Conservation (phyloP, 202 grass and related monocot species). For the Zizania palustris region DNA sequence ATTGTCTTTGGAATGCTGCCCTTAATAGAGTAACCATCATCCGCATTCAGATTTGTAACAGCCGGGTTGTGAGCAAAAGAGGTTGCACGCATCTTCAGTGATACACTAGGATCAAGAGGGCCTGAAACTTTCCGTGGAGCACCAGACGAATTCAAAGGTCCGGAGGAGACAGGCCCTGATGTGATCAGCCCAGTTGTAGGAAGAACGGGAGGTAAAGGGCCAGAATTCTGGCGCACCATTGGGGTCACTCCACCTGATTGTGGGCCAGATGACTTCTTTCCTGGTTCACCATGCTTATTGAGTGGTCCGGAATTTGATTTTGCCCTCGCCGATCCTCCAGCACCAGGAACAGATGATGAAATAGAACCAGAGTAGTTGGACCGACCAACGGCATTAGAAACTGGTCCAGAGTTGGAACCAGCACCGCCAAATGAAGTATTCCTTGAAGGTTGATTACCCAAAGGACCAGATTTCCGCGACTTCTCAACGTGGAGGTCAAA, state of each 20-base stretch:
- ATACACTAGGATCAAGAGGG: constrained; percentile 62
- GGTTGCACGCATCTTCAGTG: constrained; percentile 62
- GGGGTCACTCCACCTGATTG: constrained; percentile 76
- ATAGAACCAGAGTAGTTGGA: constrained; percentile 81
- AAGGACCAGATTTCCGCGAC: constrained; percentile 73
- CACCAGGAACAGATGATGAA: constrained; percentile 52
- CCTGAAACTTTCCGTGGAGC: constrained; percentile 66
- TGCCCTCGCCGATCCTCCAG: constrained; percentile 45
- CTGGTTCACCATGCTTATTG: constrained; percentile 76
- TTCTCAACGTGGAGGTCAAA: constrained; percentile 75
- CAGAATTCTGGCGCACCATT: constrained; percentile 82
- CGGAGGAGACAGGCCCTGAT: constrained; percentile 77
- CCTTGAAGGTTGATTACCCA: constrained; percentile 53
- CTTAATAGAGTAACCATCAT: constrained; percentile 60
- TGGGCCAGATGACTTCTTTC: constrained; percentile 73
- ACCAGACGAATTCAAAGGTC: constrained; percentile 64
- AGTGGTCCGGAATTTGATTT: constrained; percentile 86
- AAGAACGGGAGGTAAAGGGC: constrained; percentile 66
- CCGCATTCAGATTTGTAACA: constrained; percentile 68
- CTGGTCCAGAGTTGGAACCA: constrained; percentile 64
- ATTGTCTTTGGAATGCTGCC: constrained; percentile 65
- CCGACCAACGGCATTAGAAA: constrained; percentile 47
- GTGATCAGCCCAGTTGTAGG: constrained; percentile 85
- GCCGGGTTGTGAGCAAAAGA: constrained; percentile 74
- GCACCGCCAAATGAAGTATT: constrained; percentile 47